Conservation (phyloP, 2,329 filamentous ascomycete genomes). For the Atkinsonella hypoxylon region DNA sequence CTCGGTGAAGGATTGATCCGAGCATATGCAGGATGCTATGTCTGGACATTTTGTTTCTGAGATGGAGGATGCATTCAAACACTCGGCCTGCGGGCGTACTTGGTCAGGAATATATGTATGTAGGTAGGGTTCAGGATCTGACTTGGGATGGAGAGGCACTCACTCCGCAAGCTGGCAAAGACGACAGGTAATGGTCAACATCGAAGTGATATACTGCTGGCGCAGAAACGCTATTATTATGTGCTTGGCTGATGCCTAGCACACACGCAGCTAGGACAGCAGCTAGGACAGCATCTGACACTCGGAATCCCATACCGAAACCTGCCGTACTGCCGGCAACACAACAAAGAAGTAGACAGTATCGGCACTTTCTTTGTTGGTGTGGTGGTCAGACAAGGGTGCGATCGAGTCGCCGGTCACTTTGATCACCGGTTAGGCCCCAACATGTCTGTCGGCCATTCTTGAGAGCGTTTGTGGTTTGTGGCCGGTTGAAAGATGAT, state of each 20-base stretch:
- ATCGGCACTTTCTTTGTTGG: not conserved
- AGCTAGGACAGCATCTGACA: not conserved
- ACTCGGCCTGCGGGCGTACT: not conserved
- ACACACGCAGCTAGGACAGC: not conserved
- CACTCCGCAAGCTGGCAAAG: slow-evolving; percentile 2
- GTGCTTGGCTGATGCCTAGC: not conserved
- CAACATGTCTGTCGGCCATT: not conserved
- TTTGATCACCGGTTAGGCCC: not conserved
- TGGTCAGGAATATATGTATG: not conserved
- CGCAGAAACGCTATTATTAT: not conserved
- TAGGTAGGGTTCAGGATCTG: not conserved
- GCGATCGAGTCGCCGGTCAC: not conserved
- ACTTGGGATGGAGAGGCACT: not conserved
- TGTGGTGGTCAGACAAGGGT: not conserved
- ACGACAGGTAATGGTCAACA: not conserved
- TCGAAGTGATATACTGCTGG: not conserved
- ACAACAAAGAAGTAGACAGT: not conserved
- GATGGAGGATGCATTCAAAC: not conserved
- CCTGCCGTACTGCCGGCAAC: not conserved
- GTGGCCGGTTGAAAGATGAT: not conserved
- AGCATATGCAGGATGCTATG: slow-evolving; percentile 1
- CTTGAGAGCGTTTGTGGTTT: not conserved
- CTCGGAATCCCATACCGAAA: not conserved
- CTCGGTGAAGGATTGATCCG: not conserved
- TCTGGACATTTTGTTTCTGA: not conserved